Evolutionary conservation across 1,284 basidiomycete genomes (phyloP).

Genomic region (Moesziomyces aphidis): DNA sequence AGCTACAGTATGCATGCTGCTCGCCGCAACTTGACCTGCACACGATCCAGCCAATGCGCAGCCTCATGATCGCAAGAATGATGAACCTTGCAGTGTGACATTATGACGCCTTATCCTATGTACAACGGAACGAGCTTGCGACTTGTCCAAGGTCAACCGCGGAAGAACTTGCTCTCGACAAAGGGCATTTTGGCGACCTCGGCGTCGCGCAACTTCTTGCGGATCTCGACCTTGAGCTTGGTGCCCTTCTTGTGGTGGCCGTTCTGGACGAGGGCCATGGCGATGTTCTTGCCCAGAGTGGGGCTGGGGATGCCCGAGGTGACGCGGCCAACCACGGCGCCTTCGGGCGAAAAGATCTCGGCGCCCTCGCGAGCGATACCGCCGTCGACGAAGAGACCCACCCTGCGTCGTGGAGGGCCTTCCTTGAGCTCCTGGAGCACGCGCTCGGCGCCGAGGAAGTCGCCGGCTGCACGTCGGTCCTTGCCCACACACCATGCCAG

Average conservation of each 20-base stretch:
- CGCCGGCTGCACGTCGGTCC: constrained; percentile 76
- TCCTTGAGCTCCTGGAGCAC: constrained; percentile 84
- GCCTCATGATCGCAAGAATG: neutral
- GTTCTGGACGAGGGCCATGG: constrained; percentile 87
- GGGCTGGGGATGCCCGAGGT: constrained; percentile 97
- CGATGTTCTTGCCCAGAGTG: constrained; percentile 88
- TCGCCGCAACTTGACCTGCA: too few relatives aligned
- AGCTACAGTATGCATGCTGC: too few relatives aligned
- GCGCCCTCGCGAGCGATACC: constrained; percentile 90
- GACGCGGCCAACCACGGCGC: constrained; percentile 73
- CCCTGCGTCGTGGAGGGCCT: constrained; percentile 78
- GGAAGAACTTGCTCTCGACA: constrained; percentile 72
- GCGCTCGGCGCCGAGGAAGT: constrained; percentile 86
- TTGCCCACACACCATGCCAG: constrained; percentile 94
- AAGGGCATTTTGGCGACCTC: constrained; percentile 80
- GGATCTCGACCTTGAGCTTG: constrained; percentile 80
- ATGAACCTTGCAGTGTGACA: neutral
- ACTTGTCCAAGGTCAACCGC: constrained; percentile 28
- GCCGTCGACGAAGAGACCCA: constrained; percentile 83
- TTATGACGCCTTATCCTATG: too few relatives aligned
- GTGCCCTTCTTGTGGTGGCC: constrained; percentile 93
- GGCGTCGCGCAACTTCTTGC: constrained; percentile 79
- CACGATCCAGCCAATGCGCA: neutral
- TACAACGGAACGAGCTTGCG: too few relatives aligned
- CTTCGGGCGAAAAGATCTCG: constrained; percentile 77